These are phyloP conservation scores for Moelleriella libera DNA, from an alignment of 2,329 filamentous ascomycete species.

Conservation along the genomic window DNA sequence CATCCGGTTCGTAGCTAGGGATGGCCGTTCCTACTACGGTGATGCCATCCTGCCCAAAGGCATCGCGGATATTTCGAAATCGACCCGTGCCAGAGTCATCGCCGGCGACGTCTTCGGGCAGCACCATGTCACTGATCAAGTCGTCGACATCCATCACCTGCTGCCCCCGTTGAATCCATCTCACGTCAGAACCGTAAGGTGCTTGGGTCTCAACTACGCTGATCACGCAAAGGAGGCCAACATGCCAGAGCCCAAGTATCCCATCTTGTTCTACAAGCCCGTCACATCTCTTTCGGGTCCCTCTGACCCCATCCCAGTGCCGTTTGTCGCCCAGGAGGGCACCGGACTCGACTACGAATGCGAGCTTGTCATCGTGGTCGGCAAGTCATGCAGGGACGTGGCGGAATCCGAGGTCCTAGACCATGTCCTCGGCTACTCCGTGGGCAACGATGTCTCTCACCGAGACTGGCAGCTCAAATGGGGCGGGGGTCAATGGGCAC, in stretches of 20 bases:
- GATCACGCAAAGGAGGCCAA: slow-evolving; percentile 57
- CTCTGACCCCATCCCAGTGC: slow-evolving; percentile 51
- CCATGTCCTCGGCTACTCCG: slow-evolving; percentile 60
- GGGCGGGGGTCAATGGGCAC: slow-evolving; percentile 55
- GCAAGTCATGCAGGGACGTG: slow-evolving; percentile 51
- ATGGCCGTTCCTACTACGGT: slow-evolving; percentile 58
- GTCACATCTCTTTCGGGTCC: slow-evolving; percentile 51
- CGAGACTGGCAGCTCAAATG: slow-evolving; percentile 61
- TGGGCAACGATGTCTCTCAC: slow-evolving; percentile 71
- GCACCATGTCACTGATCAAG: slow-evolving; percentile 40
- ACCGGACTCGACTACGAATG: slow-evolving; percentile 67
- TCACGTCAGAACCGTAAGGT: slow-evolving; percentile 53
- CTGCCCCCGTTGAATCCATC: slow-evolving; percentile 48
- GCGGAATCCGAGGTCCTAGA: slow-evolving; percentile 50
- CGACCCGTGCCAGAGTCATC: slow-evolving; percentile 47
- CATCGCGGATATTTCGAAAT: slow-evolving; percentile 44
- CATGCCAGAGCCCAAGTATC: slow-evolving; percentile 55
- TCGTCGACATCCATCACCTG: slow-evolving; percentile 40
- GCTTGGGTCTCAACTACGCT: slow-evolving; percentile 58
- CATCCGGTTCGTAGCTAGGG: slow-evolving; percentile 57
- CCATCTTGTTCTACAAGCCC: slow-evolving; percentile 55
- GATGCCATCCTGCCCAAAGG: slow-evolving; percentile 55
- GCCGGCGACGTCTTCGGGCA: slow-evolving; percentile 49
- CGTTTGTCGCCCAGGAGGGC: slow-evolving; percentile 47
- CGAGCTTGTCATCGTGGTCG: slow-evolving; percentile 62